Evolutionary conservation across 2,329 filamentous ascomycete species (phyloP).

Genomic region (Tolypocladium tropicale): DNA sequence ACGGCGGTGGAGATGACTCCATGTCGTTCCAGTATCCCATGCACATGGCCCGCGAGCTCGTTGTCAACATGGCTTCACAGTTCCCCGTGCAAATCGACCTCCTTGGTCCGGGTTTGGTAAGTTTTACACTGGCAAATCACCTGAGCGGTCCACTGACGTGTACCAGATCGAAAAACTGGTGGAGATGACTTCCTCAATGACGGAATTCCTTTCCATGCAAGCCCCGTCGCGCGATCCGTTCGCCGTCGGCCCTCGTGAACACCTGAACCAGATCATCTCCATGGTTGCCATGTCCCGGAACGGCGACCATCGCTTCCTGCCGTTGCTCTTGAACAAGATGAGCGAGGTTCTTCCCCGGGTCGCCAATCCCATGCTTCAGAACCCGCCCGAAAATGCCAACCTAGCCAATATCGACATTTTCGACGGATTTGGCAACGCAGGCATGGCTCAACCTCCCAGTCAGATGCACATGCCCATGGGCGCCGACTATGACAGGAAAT

Average conservation of each 20-base stretch:
- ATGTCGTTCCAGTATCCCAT: slow-evolving; percentile 55
- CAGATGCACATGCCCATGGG: slow-evolving; percentile 34
- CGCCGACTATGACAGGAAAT: slow-evolving; percentile 36
- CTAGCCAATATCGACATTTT: slow-evolving; percentile 52
- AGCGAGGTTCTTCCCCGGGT: slow-evolving; percentile 58
- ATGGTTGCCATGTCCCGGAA: slow-evolving; percentile 62
- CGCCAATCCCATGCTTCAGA: slow-evolving; percentile 49
- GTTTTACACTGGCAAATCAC: slow-evolving; percentile 14
- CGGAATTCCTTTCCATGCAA: slow-evolving; percentile 60
- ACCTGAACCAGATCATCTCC: slow-evolving; percentile 58
- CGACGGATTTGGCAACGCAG: slow-evolving; percentile 53
- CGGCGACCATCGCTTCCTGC: slow-evolving; percentile 66
- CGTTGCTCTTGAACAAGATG: slow-evolving; percentile 66
- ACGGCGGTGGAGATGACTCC: slow-evolving; percentile 34
- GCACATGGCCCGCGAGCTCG: slow-evolving; percentile 51
- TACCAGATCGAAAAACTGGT: slow-evolving; percentile 66
- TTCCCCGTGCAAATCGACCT: slow-evolving; percentile 67
- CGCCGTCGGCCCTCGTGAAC: slow-evolving; percentile 57
- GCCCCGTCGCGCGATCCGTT: slow-evolving; percentile 52
- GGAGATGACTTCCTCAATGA: slow-evolving; percentile 63
- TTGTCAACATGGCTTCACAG: slow-evolving; percentile 56
- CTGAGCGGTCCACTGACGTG: background rate
- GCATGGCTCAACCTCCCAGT: slow-evolving; percentile 43
- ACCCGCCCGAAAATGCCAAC: slow-evolving; percentile 42
- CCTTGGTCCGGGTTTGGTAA: slow-evolving; percentile 61